Evolutionary conservation across 2,329 filamentous ascomycete species (phyloP), one percentile per base, ranked within the genome.

Genomic region (Orbilia quercus): DNA sequence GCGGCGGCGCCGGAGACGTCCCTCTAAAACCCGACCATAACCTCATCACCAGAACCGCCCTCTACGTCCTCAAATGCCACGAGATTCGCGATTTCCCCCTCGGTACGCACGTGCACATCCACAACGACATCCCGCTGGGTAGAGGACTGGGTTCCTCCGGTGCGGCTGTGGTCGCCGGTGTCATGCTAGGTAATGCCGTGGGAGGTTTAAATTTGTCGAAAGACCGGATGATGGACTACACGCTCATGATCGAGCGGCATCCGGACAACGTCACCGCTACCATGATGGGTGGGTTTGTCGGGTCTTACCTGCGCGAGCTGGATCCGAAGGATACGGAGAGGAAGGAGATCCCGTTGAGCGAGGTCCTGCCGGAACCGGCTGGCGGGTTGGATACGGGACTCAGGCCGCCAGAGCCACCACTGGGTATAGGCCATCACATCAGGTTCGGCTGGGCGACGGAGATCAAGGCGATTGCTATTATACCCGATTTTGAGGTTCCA

Each of bases 381-480:
- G 95, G 95, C 75, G 95, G 95, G 59, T 85, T 93, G 53, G 93
- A 98, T 81, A 98, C 94, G 0, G 94, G 95, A 42, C 85, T 90
- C 78, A 88, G 84, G 77, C 95, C 95, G 18, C 94, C 95, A 3
- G 87, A 91, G 79, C 95, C 95, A n/a, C 95, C 95, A 1, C 80
- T 89, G 76, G 91, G 92, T 78, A 98, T 99, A 78, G 95, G 94
- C 53, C 93, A 97, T 81, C 96, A 96, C 83, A 93, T 96, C 82
- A 94, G 93, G 81, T 98, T 97, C 81, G 88, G 88, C 44, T 98
- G 94, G 94, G 90, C 92, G 67, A 88, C 89, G 75, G 91, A 96
- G 81, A 96, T 99, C 84, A 98, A 97, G 84, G 94, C 93, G 75
- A 90, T 99, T 76, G 92, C 93, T 76, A 94, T 99, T 78, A 96